A percentile compares a stretch with the other conserved stretches of the same genome.
Conservation (phyloP, 257 asterid species). For the Coffea canephora region DNA sequence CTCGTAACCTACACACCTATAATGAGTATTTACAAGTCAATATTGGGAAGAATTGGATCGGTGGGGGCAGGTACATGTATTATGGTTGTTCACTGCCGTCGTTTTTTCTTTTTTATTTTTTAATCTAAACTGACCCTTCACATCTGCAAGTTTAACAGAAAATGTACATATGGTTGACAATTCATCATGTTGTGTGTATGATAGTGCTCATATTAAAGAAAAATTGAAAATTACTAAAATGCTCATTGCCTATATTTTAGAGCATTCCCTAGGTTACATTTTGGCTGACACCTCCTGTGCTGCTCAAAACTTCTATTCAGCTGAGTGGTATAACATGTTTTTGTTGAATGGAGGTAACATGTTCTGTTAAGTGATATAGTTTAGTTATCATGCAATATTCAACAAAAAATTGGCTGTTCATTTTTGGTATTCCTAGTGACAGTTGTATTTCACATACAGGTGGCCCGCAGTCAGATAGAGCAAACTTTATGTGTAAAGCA, state of each 20-base stretch:
- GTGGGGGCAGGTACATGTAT: neutral
- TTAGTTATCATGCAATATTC: neutral
- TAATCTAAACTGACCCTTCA: neutral
- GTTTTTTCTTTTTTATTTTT: neutral
- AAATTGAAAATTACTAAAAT: neutral
- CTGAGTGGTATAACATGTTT: neutral
- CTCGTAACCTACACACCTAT: neutral
- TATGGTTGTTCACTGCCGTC: neutral
- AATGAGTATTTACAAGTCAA: neutral
- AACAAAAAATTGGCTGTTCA: neutral
- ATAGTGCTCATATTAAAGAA: neutral
- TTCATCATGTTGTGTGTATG: neutral
- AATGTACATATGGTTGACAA: neutral
- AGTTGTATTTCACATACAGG: slow-evolving; percentile 42
- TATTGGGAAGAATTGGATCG: neutral
- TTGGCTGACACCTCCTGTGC: neutral
- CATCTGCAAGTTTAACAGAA: neutral
- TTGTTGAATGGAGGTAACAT: neutral
- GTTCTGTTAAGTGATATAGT: neutral
- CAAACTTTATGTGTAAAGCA: slow-evolving; percentile 45
- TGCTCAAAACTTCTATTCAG: neutral
- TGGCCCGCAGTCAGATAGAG: slow-evolving; percentile 56
- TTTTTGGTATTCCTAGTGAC: neutral
- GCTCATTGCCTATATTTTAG: neutral
- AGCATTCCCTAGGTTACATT: neutral